Evolutionary conservation across 306 rosid species (phyloP).

Genomic region (Vicia faba): DNA sequence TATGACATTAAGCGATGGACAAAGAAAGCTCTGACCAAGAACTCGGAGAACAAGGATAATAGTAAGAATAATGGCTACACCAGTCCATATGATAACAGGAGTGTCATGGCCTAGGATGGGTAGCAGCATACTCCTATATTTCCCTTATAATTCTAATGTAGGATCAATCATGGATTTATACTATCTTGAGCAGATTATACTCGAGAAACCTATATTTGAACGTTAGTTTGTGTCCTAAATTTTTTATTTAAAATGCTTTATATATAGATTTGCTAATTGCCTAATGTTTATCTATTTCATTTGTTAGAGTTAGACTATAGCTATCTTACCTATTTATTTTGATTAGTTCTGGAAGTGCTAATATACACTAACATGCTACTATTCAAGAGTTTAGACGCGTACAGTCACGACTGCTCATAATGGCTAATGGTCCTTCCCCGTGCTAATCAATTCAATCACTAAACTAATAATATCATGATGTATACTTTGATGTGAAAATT

Average conservation of each 20-base stretch:
- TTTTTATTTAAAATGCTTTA: not conserved
- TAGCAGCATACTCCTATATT: not conserved
- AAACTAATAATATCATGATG: not conserved
- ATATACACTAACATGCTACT: not conserved
- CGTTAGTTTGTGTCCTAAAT: not conserved
- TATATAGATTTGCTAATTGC: not conserved
- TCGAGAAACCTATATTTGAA: not conserved
- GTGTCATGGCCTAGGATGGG: not conserved
- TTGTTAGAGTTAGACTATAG: not conserved
- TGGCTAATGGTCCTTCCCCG: not conserved
- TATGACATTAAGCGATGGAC: slow-evolving; percentile 85
- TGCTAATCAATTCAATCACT: slow-evolving; percentile 4
- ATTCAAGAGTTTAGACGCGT: not conserved
- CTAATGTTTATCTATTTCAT: slow-evolving; percentile 13
- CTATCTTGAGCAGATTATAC: slow-evolving; percentile 5
- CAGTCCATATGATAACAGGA: not conserved
- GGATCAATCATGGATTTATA: not conserved
- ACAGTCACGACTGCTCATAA: not conserved
- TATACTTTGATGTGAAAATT: slow-evolving; percentile 6
- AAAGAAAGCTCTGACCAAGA: slow-evolving; percentile 69
- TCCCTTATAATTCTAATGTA: slow-evolving; percentile 20
- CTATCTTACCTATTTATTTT: not conserved
- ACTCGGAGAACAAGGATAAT: slow-evolving; percentile 46
- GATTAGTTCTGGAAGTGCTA: not conserved
- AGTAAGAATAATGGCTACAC: slow-evolving; percentile 34